Percentiles rank a stretch among this genome's conserved stretches.
These are phyloP conservation scores for Chlorella sorokiniana DNA, from an alignment of 139 green algal genomes.

Conservation along the genomic window DNA sequence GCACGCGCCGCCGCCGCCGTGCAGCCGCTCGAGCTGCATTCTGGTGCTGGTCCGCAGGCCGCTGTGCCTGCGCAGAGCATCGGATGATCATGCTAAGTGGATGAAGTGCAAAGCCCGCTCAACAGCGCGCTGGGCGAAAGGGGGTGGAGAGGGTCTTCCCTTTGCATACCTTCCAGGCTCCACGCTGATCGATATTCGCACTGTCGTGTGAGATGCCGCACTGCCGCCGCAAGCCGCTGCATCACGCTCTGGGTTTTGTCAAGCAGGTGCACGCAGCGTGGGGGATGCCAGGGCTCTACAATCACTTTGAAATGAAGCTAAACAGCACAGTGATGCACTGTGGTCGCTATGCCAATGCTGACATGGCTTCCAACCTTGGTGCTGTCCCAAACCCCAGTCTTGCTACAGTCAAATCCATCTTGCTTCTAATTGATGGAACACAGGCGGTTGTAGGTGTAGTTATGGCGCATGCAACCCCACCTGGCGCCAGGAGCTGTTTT, in stretches of 20 bases:
- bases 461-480: too few species aligned
- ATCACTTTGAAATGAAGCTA: neutral
- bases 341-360: neutral
- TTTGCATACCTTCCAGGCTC: neutral
- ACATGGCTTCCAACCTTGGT: too few species aligned
- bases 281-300: neutral
- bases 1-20: neutral
- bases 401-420: neutral
- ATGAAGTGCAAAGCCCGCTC: too few species aligned
- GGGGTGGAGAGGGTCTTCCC: neutral
- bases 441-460: too few species aligned
- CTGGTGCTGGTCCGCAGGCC: neutral
- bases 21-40: slow-evolving; percentile 5
- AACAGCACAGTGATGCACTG: neutral
- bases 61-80: neutral
- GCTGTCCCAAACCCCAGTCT: neutral
- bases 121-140: neutral
- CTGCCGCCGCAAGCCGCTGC: neutral
- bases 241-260: neutral
- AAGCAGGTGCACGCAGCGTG: neutral
- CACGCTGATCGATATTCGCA: neutral
- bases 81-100: too few species aligned
- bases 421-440: neutral
- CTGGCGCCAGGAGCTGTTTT: slow-evolving; percentile 58
- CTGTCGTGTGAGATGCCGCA: neutral